Evolutionary conservation across 805 yeast genomes (phyloP).

Genomic region (Nakazawaea populi): DNA sequence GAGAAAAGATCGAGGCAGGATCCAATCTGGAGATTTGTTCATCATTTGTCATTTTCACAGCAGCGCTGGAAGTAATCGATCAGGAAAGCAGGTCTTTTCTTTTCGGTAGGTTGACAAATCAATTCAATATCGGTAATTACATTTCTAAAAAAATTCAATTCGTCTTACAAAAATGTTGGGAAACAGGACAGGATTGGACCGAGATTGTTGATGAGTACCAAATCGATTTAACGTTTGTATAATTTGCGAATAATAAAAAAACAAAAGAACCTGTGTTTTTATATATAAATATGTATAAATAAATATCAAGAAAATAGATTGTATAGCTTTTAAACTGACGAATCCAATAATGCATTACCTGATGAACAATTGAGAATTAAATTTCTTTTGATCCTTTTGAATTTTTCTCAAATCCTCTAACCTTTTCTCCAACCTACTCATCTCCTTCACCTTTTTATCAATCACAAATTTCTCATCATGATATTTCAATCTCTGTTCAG

Average conservation of each 20-base stretch:
- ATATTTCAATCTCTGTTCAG: conserved; percentile 61
- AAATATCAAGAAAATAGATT: neutral
- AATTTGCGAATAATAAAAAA: conserved; percentile 1
- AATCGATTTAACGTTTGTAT: conserved; percentile 40
- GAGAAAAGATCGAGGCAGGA: conserved; percentile 33
- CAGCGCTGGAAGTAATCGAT: conserved; percentile 51
- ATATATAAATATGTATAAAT: neutral
- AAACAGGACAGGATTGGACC: conserved; percentile 45
- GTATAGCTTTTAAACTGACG: too few species aligned
- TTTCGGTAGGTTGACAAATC: conserved; percentile 30
- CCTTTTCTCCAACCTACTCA: conserved; percentile 60
- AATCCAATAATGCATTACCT: neutral
- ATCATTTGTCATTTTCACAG: conserved; percentile 48
- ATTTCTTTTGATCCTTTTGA: conserved; percentile 11
- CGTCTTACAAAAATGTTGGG: conserved; percentile 51
- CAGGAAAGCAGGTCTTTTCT: conserved; percentile 29
- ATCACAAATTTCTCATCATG: conserved; percentile 73
- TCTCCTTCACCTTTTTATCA: conserved; percentile 66
- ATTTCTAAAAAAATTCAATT: conserved; percentile 39
- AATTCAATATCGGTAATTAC: conserved; percentile 37
- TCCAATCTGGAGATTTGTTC: conserved; percentile 51
- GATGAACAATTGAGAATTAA: conserved; percentile 4
- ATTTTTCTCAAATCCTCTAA: conserved; percentile 48
- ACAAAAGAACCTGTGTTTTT: too few species aligned
- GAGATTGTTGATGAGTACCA: conserved; percentile 35